Percentiles rank a stretch among this genome's conserved stretches.
Conservation (phyloP, 148 eudicot genomes). For the Rhododendron kiyosumense region DNA sequence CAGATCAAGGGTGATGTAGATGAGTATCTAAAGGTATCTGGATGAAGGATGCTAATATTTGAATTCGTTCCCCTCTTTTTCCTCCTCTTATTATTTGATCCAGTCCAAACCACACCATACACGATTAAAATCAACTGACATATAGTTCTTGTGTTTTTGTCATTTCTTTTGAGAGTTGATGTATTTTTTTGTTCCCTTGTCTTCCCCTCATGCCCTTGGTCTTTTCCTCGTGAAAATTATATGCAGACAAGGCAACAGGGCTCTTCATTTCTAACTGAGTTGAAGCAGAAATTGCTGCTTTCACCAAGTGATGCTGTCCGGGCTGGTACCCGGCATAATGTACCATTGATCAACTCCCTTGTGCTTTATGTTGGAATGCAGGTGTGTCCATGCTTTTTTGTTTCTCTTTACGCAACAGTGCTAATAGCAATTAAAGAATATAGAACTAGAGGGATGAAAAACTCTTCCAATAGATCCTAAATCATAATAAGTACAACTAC, state of each 20-base stretch:
- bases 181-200: not conserved
- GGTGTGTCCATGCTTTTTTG: constrained; percentile 30
- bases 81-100: not conserved
- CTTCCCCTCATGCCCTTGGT: not conserved
- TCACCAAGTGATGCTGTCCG: constrained; percentile 56
- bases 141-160: not conserved
- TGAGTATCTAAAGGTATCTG: constrained; percentile 75
- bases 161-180: not conserved
- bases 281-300: constrained; percentile 81
- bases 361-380: constrained; percentile 96
- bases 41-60: not conserved
- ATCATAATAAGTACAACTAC: not conserved
- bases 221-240: not conserved
- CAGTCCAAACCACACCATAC: not conserved
- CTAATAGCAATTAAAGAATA: not conserved
- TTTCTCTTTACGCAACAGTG: not conserved
- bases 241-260: constrained; percentile 74
- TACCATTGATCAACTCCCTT: constrained; percentile 87
- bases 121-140: not conserved
- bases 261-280: constrained; percentile 58
- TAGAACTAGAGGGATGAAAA: not conserved
- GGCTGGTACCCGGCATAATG: constrained; percentile 92
- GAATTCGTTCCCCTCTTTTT: not conserved
- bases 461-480: not conserved
- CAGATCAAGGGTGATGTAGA: constrained; percentile 85